Percentiles rank a stretch among this genome's conserved stretches.
phyloP scores from a whole-genome alignment of 495 filamentous ascomycete species.

The Talaromyces ruber region DNA sequence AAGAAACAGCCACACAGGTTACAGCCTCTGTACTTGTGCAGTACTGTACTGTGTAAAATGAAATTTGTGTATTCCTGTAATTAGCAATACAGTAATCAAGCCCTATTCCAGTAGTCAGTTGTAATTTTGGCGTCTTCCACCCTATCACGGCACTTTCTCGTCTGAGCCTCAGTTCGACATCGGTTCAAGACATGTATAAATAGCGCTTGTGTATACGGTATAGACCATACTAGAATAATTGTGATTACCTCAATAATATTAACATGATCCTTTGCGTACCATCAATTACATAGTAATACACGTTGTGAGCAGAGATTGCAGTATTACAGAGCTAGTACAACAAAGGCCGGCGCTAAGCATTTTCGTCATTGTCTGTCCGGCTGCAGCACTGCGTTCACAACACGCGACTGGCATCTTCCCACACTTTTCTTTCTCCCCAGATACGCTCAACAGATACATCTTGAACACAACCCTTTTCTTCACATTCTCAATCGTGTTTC shows the following conservation, averaged over 20 bases:
- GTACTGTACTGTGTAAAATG: not conserved
- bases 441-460: not conserved
- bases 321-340: not conserved
- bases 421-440: not conserved
- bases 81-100: not conserved
- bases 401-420: conserved; percentile 6
- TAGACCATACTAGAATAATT: not conserved
- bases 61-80: not conserved
- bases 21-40: not conserved
- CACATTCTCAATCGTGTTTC: not conserved
- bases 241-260: not conserved
- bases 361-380: conserved; percentile 6
- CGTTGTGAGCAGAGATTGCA: not conserved
- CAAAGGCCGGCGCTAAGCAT: conserved; percentile 5
- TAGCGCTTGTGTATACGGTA: not conserved
- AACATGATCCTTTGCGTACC: not conserved
- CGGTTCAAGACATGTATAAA: not conserved
- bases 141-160: not conserved
- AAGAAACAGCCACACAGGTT: not conserved
- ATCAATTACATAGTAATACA: not conserved
- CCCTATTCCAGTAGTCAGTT: not conserved
- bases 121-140: not conserved
- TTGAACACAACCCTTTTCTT: conserved; percentile 10
- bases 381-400: not conserved
- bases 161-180: not conserved